Evolutionary conservation across 169 alveolate species (phyloP).

Genomic region (Blepharisma undulans): DNA sequence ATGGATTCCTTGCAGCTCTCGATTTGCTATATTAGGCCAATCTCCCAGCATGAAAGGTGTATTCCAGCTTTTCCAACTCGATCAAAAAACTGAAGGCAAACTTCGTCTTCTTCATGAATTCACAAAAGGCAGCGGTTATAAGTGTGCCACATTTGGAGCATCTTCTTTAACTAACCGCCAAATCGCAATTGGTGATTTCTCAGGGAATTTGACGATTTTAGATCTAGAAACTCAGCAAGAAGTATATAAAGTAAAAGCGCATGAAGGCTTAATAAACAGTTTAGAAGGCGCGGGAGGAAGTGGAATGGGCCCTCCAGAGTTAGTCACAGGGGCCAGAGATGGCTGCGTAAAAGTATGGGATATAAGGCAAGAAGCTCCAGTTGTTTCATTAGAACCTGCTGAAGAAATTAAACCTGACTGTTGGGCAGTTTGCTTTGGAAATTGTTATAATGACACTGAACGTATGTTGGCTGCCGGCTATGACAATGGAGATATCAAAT

Average conservation of each 20-base stretch:
- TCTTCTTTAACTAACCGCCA: slow-evolving; percentile 72
- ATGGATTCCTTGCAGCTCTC: slow-evolving; percentile 89
- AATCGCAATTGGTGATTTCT: slow-evolving; percentile 85
- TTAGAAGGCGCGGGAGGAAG: slow-evolving; percentile 86
- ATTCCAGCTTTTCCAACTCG: slow-evolving; percentile 75
- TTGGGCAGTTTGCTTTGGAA: slow-evolving; percentile 94
- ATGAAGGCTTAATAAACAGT: slow-evolving; percentile 79
- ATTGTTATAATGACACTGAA: slow-evolving; percentile 84
- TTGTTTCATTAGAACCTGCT: slow-evolving; percentile 89
- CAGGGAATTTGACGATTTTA: slow-evolving; percentile 81
- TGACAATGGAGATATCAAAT: slow-evolving; percentile 94
- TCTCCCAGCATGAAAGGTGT: slow-evolving; percentile 86
- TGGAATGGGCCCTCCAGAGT: slow-evolving; percentile 88
- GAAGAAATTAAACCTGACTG: slow-evolving; percentile 91
- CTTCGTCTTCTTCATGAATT: slow-evolving; percentile 65
- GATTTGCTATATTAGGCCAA: slow-evolving; percentile 83
- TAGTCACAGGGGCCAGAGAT: slow-evolving; percentile 86
- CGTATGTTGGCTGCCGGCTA: slow-evolving; percentile 91
- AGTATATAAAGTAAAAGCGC: slow-evolving; percentile 80
- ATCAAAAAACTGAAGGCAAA: slow-evolving; percentile 68
- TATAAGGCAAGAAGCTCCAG: slow-evolving; percentile 86
- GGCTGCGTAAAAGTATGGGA: slow-evolving; percentile 91
- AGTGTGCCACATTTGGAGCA: slow-evolving; percentile 78
- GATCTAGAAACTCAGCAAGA: slow-evolving; percentile 85
- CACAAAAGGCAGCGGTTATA: slow-evolving; percentile 73